Base-by-base conservation (phyloP, 768 basidiomycete genomes). In the Hortiboletus flavorubellus region DNA sequence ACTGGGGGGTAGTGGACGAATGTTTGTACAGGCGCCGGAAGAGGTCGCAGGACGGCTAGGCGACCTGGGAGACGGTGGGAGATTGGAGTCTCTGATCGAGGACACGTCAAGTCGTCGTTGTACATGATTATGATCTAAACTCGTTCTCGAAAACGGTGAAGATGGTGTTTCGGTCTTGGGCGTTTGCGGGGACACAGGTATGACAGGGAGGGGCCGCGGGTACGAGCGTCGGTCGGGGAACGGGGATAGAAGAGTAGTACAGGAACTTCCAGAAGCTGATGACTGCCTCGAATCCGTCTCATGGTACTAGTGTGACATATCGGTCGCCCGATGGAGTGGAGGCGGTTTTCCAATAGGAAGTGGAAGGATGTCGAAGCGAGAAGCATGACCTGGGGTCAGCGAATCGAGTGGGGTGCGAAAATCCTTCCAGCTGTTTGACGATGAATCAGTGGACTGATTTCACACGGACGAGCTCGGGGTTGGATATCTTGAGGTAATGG, bases 1-100 rank as follows among this genome's bases (percentile, higher is more conserved):
- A 52, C 8, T 49, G 21, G 46, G 47, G 10, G 34, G 54, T 10
- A 38, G 40, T 26, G 60, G 34, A 39, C 46, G 59, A 30, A 53
- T 39, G n/a, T 53, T 55, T 38, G 59, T 57, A 0, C 56, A 43
- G n/a, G 62, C 31, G 21, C 72, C 70, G n/a, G 71, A 67, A 45
- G 77, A 74, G 11, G 78, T 78, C 15, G 77, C 69, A 30, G 79
- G 76, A 18, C 78, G 72, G 12, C 57, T 51, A 5, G 61, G 52
- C 0, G 66, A 41, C 61, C 54, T 66, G 55, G 64, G 53, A 31
- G 50, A 52, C 9, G 11, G 16, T 2, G 50, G 51, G 1, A 49
- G 30, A 21, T 54, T 8, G 16, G 44, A 29, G n/a, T 52, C 58
- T n/a, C 16, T 51, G 16, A 46, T 40, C 21, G 55, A 56, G 9